Evolutionary conservation across 208 protist genomes (phyloP).

Genomic region (Plasmodiophora brassicae): DNA sequence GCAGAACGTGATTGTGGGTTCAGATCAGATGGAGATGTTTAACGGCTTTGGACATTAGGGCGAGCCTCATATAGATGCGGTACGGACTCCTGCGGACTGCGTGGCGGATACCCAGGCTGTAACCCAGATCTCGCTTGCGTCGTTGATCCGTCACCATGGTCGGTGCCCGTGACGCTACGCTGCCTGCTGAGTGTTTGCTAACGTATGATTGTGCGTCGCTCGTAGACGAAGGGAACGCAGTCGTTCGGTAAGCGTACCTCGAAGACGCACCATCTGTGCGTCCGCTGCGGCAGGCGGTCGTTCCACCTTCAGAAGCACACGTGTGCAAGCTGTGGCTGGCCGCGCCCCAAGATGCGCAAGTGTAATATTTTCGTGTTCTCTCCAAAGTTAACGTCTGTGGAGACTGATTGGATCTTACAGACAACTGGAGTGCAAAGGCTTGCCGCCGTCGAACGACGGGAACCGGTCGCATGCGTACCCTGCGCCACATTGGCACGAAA

Average conservation of each 20-base stretch:
- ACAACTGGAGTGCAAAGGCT: constrained; percentile 57
- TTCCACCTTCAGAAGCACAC: constrained; percentile 58
- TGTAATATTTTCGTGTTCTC: constrained; percentile 50
- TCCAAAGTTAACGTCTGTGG: not conserved
- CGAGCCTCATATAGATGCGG: too few species aligned
- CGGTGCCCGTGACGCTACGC: too few species aligned
- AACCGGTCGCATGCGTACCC: constrained; percentile 53
- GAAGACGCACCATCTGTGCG: constrained; percentile 58
- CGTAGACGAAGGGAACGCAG: constrained; percentile 59
- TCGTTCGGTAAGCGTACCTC: constrained; percentile 54
- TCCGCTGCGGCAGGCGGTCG: constrained; percentile 54
- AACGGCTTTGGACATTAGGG: too few species aligned
- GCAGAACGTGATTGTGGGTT: too few species aligned
- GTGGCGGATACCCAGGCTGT: too few species aligned
- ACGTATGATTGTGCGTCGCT: too few species aligned
- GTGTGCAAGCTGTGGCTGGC: constrained; percentile 61
- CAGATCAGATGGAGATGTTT: too few species aligned
- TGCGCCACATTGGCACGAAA: constrained; percentile 1
- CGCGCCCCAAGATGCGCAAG: constrained; percentile 54
- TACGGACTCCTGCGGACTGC: too few species aligned
- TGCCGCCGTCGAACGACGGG: constrained; percentile 53
- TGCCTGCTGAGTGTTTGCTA: too few species aligned
- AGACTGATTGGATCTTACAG: constrained; percentile 28
- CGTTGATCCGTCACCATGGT: too few species aligned
- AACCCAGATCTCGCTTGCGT: too few species aligned